Evolutionary conservation across 2,329 filamentous ascomycete genomes (phyloP).

Genomic region (Calonectria hongkongensis): DNA sequence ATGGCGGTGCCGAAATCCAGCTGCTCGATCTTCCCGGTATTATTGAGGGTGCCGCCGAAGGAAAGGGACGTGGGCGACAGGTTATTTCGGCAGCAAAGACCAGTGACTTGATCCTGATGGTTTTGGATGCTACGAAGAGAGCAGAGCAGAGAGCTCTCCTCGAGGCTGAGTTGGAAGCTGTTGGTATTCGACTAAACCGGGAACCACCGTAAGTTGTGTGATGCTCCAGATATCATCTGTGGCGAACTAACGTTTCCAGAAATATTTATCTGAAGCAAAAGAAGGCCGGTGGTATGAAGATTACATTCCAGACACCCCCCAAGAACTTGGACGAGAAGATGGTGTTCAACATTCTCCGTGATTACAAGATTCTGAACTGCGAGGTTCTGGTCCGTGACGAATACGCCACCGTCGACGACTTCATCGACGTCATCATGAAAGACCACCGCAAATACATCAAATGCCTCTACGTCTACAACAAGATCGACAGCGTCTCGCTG

Average conservation of each 20-base stretch:
- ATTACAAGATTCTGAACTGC: slow-evolving; percentile 99
- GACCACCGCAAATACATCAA: slow-evolving; percentile 98
- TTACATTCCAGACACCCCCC: slow-evolving; percentile 92
- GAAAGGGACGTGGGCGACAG: slow-evolving; percentile 95
- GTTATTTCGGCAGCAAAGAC: slow-evolving; percentile 99
- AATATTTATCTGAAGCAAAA: slow-evolving; percentile 99
- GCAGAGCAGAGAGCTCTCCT: slow-evolving; percentile 93
- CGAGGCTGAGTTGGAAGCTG: slow-evolving; percentile 94
- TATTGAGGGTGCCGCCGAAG: slow-evolving; percentile 96
- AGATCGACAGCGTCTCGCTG: slow-evolving; percentile 95
- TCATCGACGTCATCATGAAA: slow-evolving; percentile 99
- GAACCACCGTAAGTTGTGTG: slow-evolving; percentile 83
- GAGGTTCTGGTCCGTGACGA: slow-evolving; percentile 97
- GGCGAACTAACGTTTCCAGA: slow-evolving; percentile 64
- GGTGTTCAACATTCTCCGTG: slow-evolving; percentile 96
- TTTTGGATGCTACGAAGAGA: slow-evolving; percentile 96
- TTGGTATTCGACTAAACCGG: slow-evolving; percentile 94
- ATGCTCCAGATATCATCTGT: background rate
- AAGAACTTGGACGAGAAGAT: slow-evolving; percentile 98
- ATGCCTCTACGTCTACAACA: slow-evolving; percentile 99
- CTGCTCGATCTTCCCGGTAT: slow-evolving; percentile 98
- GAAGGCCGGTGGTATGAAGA: slow-evolving; percentile 98
- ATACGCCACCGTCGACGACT: slow-evolving; percentile 95
- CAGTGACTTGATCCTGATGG: slow-evolving; percentile 97
- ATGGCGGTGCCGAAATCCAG: slow-evolving; percentile 98